A percentile compares a stretch with the other conserved stretches of the same genome.
phyloP scores from a whole-genome alignment of 2,329 filamentous ascomycete species.

The Chrysosphaeria jannelii region DNA sequence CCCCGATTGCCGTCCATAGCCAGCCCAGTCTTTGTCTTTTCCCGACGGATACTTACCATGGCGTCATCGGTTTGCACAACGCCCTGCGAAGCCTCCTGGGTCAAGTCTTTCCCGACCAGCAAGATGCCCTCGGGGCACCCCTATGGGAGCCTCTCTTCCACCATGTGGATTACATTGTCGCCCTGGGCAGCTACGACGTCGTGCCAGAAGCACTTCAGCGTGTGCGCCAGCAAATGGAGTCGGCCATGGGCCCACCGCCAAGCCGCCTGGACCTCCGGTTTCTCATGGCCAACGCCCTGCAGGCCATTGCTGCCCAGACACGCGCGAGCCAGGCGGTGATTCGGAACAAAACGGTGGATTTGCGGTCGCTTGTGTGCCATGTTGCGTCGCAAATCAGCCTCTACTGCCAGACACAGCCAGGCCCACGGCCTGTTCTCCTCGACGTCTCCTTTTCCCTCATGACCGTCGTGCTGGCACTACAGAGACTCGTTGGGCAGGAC shows the following conservation, averaged over 20 bases:
- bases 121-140: not conserved
- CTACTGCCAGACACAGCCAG: constrained; percentile 15
- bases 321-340: not conserved
- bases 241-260: constrained; percentile 13
- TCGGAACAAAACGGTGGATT: not conserved
- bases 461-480: constrained; percentile 23
- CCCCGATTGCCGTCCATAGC: not conserved
- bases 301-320: constrained; percentile 19
- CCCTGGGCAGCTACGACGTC: constrained; percentile 23
- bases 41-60: constrained; percentile 10
- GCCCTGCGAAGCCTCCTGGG: constrained; percentile 21
- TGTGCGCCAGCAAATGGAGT: too few relatives aligned
- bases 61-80: constrained; percentile 24
- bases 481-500: constrained; percentile 22
- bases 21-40: too few relatives aligned
- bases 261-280: constrained; percentile 30
- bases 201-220: constrained; percentile 19
- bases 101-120: constrained; percentile 12
- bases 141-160: constrained; percentile 21
- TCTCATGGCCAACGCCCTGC: constrained; percentile 28
- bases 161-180: constrained; percentile 25
- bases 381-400: constrained; percentile 29
- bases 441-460: constrained; percentile 27
- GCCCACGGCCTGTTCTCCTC: constrained; percentile 15
- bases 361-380: constrained; percentile 20